Conservation (phyloP, 495 filamentous ascomycete genomes). For the Penicillium cosmopolitanum region DNA sequence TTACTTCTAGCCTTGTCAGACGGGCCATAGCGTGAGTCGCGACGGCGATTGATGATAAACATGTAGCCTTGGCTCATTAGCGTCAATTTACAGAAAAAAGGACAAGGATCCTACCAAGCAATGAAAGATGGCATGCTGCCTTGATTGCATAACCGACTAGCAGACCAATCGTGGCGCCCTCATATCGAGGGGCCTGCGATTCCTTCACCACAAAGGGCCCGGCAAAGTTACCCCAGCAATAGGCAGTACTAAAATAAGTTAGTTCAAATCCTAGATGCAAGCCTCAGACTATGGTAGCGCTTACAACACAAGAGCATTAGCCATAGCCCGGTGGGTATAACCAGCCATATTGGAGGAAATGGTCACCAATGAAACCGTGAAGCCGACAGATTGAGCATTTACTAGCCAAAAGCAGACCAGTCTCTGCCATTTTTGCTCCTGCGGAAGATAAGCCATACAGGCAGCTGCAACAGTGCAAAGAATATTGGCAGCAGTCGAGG, state of each 20-base stretch:
- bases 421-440: slow-evolving; percentile 11
- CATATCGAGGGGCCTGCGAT: slow-evolving; percentile 7
- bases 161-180: slow-evolving; percentile 14
- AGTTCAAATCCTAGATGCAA: background rate
- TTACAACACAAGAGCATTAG: slow-evolving; percentile 21
- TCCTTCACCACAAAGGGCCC: slow-evolving; percentile 13
- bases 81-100: background rate
- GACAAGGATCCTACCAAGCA: slow-evolving; percentile 1
- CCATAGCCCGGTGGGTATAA: slow-evolving; percentile 22
- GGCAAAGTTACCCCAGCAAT: slow-evolving; percentile 17
- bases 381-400: slow-evolving; percentile 14
- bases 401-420: slow-evolving; percentile 13
- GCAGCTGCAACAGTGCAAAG: slow-evolving; percentile 13
- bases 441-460: slow-evolving; percentile 11
- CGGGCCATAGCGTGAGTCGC: slow-evolving; percentile 13
- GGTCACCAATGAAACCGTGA: slow-evolving; percentile 14
- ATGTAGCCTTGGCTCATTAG: slow-evolving; percentile 7
- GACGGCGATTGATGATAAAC: slow-evolving; percentile 11
- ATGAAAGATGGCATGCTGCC: slow-evolving; percentile 5
- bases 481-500: slow-evolving; percentile 13
- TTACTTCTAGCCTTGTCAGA: slow-evolving; percentile 15
- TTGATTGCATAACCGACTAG: slow-evolving; percentile 13
- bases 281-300: background rate
- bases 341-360: slow-evolving; percentile 23
- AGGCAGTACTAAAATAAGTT: slow-evolving; percentile 9